Conservation (phyloP, 345 rosid genomes). For the Euphorbia peplus region DNA sequence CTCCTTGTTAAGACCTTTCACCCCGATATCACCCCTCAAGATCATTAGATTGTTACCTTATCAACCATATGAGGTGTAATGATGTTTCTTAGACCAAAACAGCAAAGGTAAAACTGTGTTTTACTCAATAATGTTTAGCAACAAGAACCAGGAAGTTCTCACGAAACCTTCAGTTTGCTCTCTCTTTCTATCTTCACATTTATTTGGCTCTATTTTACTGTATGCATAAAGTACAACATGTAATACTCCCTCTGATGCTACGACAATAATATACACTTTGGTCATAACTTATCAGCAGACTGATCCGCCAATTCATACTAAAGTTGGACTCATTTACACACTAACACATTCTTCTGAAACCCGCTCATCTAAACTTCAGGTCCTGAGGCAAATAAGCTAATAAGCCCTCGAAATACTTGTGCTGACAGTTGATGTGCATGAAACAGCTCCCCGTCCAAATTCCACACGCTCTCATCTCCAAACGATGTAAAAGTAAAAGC, state of each 20-base stretch:
- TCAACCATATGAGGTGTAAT: too few relatives aligned
- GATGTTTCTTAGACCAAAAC: too few relatives aligned
- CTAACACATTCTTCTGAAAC: neutral
- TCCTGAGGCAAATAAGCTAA: conserved; percentile 84
- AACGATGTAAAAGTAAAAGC: conserved; percentile 81
- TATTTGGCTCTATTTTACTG: too few relatives aligned
- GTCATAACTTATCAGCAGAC: neutral
- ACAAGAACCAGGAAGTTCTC: neutral
- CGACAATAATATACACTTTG: neutral
- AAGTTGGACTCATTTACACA: neutral
- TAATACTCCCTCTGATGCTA: conserved; percentile 1
- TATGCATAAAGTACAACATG: neutral
- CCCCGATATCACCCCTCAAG: too few relatives aligned
- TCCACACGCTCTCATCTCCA: conserved; percentile 84
- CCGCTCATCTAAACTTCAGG: conserved; percentile 55
- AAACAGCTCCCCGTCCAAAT: conserved; percentile 91
- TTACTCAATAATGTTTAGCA: neutral
- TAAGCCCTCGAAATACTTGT: conserved; percentile 81
- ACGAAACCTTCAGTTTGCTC: neutral
- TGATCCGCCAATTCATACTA: conserved; percentile 1
- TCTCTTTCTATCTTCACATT: neutral
- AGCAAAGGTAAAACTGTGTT: neutral
- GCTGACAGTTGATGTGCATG: conserved; percentile 86
- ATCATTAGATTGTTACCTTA: too few relatives aligned
- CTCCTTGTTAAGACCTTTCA: too few relatives aligned